Base-by-base conservation (phyloP, 306 rosid species). In the Prosopis cineraria region DNA sequence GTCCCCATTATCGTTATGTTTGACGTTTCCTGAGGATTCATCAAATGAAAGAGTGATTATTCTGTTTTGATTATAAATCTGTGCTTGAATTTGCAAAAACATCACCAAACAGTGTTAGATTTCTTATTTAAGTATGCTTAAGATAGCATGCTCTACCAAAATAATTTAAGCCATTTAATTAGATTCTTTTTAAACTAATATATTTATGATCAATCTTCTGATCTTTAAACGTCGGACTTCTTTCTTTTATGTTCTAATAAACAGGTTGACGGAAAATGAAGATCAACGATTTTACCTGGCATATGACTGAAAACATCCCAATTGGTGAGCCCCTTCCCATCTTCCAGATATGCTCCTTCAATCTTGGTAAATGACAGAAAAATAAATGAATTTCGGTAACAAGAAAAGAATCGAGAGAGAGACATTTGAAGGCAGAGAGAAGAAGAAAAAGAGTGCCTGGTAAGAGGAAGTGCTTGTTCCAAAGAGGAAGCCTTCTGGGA, bases 381-480 rank as follows among this genome's bases (percentile, higher is more conserved):
- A 52, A 2, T n/a, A 47, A 33, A 60, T 25, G 16, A 22, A 5
- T 6, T 8, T 17, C 31, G 17, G 22, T 25, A 56, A 36, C 4
- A 7, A 55, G 53, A 6, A 5, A 55, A 59, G 53, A 48, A 30
- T 17, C n/a, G 12, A 30, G 39, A 16, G 67, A 5, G 67, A 14
- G 40, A 16, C 5, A 29, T 12, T 30, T 39, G 40, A 20, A 68
- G 11, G 43, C 59, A 48, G 34, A 44, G 45, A 59, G 34, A 24
- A 59, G 67, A 11, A 16, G 33, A 25, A 39, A 36, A 3, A 25
- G 43, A 24, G 44, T 72, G 48, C 93, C 84, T 89, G 94, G 63
- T 89, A 91, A 12, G 94, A 80, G 5, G 92, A 89, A 80, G 94
- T 88, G 78, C 83, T 2, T 41, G 91, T 11, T 81, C 97, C 93